Percentiles rank a stretch among this genome's conserved stretches.
Conservation (phyloP, 768 basidiomycete species). For the Mycena alexandri region DNA sequence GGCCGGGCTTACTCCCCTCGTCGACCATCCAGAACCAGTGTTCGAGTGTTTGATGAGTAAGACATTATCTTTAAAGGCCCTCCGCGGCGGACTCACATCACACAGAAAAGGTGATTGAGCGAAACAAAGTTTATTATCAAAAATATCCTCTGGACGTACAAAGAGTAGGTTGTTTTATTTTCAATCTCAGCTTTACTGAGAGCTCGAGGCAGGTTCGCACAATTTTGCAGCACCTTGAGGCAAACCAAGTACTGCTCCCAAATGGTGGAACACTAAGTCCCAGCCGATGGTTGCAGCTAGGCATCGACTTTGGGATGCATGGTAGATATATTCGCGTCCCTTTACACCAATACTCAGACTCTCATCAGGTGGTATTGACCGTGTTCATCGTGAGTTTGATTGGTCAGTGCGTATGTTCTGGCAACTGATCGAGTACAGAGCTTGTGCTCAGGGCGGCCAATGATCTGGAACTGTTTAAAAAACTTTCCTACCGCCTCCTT, state of each 20-base stretch:
- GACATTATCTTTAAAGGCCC: constrained; percentile 39
- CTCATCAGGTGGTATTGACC: constrained; percentile 65
- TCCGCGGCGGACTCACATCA: not conserved
- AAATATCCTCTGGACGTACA: constrained; percentile 64
- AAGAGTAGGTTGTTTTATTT: constrained; percentile 45
- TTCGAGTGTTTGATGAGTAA: constrained; percentile 58
- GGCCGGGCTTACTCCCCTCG: constrained; percentile 62
- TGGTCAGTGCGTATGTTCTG: too few relatives aligned
- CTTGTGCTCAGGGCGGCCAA: constrained; percentile 59
- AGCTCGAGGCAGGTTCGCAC: too few relatives aligned
- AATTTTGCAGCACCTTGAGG: constrained; percentile 57
- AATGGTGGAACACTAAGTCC: constrained; percentile 58
- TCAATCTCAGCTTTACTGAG: not conserved
- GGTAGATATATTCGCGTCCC: constrained; percentile 47
- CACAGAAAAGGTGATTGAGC: constrained; percentile 53
- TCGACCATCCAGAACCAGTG: constrained; percentile 56
- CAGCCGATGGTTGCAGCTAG: constrained; percentile 58
- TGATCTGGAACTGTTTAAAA: constrained; percentile 59
- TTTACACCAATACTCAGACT: constrained; percentile 6
- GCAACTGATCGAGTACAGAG: constrained; percentile 45
- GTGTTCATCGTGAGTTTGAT: constrained; percentile 58
- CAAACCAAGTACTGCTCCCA: constrained; percentile 53
- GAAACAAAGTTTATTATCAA: constrained; percentile 61
- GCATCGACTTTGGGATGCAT: constrained; percentile 57
- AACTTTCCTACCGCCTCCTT: constrained; percentile 59